Evolutionary conservation across 2,329 filamentous ascomycete species (phyloP), one percentile per base, ranked within the genome.

Genomic region (Acrocalymma vagum): DNA sequence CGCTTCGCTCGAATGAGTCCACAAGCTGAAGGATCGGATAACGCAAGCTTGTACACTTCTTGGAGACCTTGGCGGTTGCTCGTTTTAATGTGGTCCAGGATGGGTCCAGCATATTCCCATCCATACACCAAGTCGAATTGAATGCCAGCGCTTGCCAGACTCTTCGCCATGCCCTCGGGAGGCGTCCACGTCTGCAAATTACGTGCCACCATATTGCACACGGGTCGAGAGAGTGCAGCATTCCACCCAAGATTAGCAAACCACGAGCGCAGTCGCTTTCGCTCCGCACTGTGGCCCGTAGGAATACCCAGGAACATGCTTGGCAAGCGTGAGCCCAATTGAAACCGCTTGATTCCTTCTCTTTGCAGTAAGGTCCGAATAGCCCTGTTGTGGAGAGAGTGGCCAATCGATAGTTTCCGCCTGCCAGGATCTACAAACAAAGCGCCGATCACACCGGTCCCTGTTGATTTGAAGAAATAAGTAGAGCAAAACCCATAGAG

Each of bases 201-300:
- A 23, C 81, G 80, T 32, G 94, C 86, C 3, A 85, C 74, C 78
- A 95, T 85, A 63, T 87, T 91, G 57, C 82, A 86, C 1, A 87
- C 78, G 0, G 82, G 75, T 9, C 80, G 77, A 2, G 83, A 83
- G 4, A 84, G 73, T 0, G 81, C 78, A 3, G 81, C 86, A 58
- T 95, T 91, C 92, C 92, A 96, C 10, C 93, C 92, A 30, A 91
- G 81, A 51, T 86, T 89, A n/a, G 86, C 83, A 66, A 96, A 96
- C 92, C 92, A 97, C 29, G 82, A 80, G n/a, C 83, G 77, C 15
- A 85, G 67, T 32, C 78, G 76, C 62, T 83, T 85, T 11, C 81
- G 76, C 55, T 85, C 83, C 4, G 78, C 72, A 2, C 75, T 73
- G 29, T 88, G 83, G 5, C 74, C 78, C n/a, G 80, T 84, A 0